phyloP scores from a whole-genome alignment of 805 yeast genomes.

The Wickerhamiella sergipiensis region DNA sequence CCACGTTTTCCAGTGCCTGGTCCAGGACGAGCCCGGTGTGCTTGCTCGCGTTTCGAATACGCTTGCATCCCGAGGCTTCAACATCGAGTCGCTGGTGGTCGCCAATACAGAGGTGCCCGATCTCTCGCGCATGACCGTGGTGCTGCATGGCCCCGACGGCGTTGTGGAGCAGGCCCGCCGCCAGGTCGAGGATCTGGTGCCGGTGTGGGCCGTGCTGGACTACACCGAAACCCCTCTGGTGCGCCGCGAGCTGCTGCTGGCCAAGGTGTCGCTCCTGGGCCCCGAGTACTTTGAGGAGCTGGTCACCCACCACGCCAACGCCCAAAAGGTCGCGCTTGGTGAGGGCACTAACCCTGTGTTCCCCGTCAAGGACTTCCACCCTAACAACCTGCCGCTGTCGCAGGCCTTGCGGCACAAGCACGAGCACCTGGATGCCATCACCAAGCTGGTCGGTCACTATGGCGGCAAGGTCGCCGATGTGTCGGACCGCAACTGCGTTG shows the following conservation, averaged over 20 bases:
- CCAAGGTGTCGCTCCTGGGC: conserved; percentile 84
- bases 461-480: conserved; percentile 91
- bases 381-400: conserved; percentile 75
- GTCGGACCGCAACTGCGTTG: conserved; percentile 83
- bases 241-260: conserved; percentile 79
- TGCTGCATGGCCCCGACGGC: conserved; percentile 85
- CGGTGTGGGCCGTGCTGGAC: conserved; percentile 95
- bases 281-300: conserved; percentile 97
- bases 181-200: conserved; percentile 94
- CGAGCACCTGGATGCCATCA: conserved; percentile 71
- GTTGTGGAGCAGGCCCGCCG: conserved; percentile 96
- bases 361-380: conserved; percentile 47
- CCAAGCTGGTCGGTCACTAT: conserved; percentile 67
- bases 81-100: conserved; percentile 92
- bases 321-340: conserved; percentile 25
- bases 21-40: conserved; percentile 98
- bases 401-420: conserved; percentile 92
- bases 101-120: conserved; percentile 94
- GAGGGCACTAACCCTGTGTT: conserved; percentile 22
- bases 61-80: conserved; percentile 95
- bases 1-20: conserved; percentile 91
- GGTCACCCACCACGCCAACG: conserved; percentile 61
- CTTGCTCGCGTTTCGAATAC: conserved; percentile 86
- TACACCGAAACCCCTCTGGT: conserved; percentile 83
- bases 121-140: conserved; percentile 92